Evolutionary conservation across 2,329 filamentous ascomycete genomes (phyloP).

Genomic region (Fusarium anguioides): DNA sequence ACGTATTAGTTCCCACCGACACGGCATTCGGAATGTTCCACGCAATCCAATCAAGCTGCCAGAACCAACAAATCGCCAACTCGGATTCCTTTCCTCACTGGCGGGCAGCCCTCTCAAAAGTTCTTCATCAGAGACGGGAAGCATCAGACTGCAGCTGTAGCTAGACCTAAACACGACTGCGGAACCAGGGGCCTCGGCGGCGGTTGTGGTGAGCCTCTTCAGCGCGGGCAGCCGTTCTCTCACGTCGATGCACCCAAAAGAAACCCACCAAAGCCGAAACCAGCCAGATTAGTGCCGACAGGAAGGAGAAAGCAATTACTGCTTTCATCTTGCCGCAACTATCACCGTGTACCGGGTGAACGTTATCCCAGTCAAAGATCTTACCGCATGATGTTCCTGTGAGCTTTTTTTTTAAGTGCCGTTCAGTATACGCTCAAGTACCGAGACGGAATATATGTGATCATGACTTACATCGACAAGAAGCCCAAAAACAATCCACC

Average conservation of each 20-base stretch:
- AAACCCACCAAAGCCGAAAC: constrained; percentile 69
- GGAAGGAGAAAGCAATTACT: constrained; percentile 76
- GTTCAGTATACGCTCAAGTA: constrained; percentile 7
- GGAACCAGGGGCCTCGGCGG: constrained; percentile 56
- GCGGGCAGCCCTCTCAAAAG: not conserved
- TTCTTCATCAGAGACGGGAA: constrained; percentile 16
- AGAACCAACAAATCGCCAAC: constrained; percentile 13
- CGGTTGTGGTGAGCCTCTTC: constrained; percentile 43
- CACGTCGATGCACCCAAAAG: constrained; percentile 62
- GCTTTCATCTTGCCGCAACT: constrained; percentile 77
- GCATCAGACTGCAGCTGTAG: not conserved
- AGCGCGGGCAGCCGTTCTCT: constrained; percentile 49
- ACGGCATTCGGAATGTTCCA: not conserved
- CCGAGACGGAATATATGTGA: not conserved
- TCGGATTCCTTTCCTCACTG: not conserved
- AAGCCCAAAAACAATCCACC: constrained; percentile 77
- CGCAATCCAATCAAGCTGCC: constrained; percentile 22
- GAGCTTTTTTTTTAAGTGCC: constrained; percentile 46
- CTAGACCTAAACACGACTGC: constrained; percentile 54
- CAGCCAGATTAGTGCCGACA: constrained; percentile 78
- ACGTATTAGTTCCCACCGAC: constrained; percentile 21
- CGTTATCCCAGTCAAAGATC: constrained; percentile 69
- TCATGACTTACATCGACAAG: constrained; percentile 66
- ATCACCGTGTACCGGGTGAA: constrained; percentile 57
- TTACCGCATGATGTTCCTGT: constrained; percentile 63